Evolutionary conservation across 495 filamentous ascomycete genomes (phyloP).

Genomic region (Annulohypoxylon maeteangense): DNA sequence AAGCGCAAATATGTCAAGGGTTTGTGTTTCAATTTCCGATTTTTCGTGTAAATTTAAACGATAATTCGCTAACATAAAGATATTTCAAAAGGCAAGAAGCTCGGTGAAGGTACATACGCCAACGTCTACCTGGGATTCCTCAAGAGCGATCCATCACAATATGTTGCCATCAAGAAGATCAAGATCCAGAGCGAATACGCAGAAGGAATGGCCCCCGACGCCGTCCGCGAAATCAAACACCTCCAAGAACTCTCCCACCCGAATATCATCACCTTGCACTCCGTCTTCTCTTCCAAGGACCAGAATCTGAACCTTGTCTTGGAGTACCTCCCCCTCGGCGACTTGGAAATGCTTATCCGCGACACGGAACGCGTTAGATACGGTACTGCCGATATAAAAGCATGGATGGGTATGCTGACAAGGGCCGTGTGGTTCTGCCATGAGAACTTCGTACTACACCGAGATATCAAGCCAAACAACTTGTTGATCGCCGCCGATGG

Average conservation of each 20-base stretch:
- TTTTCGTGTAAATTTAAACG: neutral
- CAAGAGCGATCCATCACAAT: conserved; percentile 68
- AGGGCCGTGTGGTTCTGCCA: conserved; percentile 97
- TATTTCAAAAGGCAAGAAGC: conserved; percentile 72
- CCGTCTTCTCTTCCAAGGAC: conserved; percentile 92
- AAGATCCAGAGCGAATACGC: conserved; percentile 84
- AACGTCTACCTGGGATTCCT: conserved; percentile 90
- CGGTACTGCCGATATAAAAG: conserved; percentile 86
- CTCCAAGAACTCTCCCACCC: conserved; percentile 95
- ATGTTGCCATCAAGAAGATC: conserved; percentile 98
- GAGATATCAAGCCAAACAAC: conserved; percentile 99
- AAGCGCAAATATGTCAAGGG: conserved; percentile 91
- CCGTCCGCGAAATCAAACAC: conserved; percentile 93
- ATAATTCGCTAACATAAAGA: conserved; percentile 18
- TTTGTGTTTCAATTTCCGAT: conserved; percentile 40
- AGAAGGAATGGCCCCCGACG: conserved; percentile 92
- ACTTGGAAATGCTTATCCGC: conserved; percentile 92
- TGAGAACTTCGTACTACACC: conserved; percentile 91
- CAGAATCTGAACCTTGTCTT: conserved; percentile 92
- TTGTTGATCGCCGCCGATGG: conserved; percentile 92
- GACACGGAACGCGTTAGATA: conserved; percentile 75
- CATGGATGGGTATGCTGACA: conserved; percentile 98
- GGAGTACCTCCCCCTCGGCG: conserved; percentile 89
- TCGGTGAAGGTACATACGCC: conserved; percentile 97
- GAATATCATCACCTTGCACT: conserved; percentile 90